Evolutionary conservation across 208 protist genomes (phyloP).

Genomic region (Crithidia acanthocephali): DNA sequence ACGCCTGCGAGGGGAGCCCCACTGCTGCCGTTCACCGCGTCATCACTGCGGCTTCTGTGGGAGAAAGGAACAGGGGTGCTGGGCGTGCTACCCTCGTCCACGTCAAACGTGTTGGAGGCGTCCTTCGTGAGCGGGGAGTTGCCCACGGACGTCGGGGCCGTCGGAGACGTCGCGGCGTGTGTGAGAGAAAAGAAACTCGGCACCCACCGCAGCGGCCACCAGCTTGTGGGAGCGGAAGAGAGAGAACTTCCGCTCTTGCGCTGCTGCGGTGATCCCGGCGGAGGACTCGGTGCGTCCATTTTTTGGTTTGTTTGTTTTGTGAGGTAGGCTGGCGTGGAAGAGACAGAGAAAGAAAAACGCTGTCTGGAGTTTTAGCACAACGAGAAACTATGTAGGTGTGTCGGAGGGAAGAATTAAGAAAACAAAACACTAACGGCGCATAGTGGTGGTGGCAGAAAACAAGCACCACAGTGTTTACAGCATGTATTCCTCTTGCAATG

Average conservation of each 20-base stretch:
- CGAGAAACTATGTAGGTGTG: background rate
- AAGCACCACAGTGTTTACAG: too few relatives aligned
- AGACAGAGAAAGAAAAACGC: background rate
- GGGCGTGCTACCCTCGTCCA: background rate
- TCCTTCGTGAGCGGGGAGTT: background rate
- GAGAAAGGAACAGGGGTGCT: background rate
- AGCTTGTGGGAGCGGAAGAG: background rate
- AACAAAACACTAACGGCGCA: too few relatives aligned
- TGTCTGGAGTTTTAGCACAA: too few relatives aligned
- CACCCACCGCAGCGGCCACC: conserved; percentile 18
- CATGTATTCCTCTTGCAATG: too few relatives aligned
- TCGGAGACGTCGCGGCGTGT: background rate
- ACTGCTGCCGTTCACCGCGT: background rate
- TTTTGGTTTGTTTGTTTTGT: too few relatives aligned
- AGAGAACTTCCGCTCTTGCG: background rate
- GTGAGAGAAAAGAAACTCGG: conserved; percentile 8
- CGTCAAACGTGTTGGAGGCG: background rate
- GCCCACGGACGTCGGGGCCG: background rate
- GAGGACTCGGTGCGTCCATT: background rate
- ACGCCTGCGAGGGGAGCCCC: background rate
- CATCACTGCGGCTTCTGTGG: too few relatives aligned
- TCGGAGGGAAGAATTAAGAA: background rate
- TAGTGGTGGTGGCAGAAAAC: too few relatives aligned
- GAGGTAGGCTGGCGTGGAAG: background rate
- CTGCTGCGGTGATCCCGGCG: background rate